These are phyloP conservation scores for Parachlorella kessleri DNA, from an alignment of 139 green algal genomes.

Conservation along the genomic window DNA sequence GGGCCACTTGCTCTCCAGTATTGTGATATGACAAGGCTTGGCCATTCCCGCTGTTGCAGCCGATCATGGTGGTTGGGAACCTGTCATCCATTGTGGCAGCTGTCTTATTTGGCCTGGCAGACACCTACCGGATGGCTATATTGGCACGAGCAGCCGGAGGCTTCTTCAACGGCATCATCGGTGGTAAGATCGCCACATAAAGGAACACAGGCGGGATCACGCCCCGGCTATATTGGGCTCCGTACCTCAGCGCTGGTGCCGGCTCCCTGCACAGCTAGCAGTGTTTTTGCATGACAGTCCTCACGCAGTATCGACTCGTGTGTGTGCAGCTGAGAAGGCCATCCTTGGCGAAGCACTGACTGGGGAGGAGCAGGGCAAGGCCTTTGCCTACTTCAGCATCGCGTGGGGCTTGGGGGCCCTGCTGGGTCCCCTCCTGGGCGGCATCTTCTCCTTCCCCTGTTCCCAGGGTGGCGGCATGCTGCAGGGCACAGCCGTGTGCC, in stretches of 20 bases:
- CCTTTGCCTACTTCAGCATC: constrained; percentile 26
- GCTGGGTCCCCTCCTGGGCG: constrained; percentile 33
- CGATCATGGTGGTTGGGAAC: constrained; percentile 68
- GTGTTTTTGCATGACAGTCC: too few species aligned
- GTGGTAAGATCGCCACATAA: constrained; percentile 22
- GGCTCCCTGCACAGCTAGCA: too few species aligned
- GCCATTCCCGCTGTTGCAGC: constrained; percentile 29
- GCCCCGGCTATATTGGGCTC: not conserved
- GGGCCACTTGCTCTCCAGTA: not conserved
- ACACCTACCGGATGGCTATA: constrained; percentile 45
- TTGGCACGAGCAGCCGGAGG: constrained; percentile 47
- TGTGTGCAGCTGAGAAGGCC: constrained; percentile 39
- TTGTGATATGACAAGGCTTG: not conserved
- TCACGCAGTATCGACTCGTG: too few species aligned
- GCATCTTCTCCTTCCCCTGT: constrained; percentile 33
- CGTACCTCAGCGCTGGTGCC: too few species aligned
- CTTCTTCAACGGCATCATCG: constrained; percentile 72
- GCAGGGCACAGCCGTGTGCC: not conserved
- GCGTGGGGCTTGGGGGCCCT: constrained; percentile 32
- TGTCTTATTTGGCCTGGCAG: constrained; percentile 60
- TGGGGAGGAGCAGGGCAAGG: constrained; percentile 11
- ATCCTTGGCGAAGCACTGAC: constrained; percentile 45
- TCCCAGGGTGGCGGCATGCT: not conserved
- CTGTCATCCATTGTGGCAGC: constrained; percentile 39
- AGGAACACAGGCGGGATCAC: too few species aligned